These are phyloP conservation scores for Carex parvula DNA, from an alignment of 176 grass and related monocot genomes.

Conservation along the genomic window DNA sequence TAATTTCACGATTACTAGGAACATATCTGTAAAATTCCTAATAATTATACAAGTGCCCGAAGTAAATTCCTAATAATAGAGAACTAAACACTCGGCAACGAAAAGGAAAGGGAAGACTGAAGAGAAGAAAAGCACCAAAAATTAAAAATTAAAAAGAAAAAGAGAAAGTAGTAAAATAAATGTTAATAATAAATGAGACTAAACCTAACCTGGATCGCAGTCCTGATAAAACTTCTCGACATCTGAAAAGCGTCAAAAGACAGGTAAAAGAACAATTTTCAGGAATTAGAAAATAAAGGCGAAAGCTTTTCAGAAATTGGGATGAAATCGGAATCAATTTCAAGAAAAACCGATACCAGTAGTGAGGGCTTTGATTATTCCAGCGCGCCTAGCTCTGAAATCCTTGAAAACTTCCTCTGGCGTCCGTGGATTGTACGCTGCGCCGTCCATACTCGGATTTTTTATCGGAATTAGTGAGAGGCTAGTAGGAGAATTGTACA, in stretches of 20 bases:
- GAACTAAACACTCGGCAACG: background rate
- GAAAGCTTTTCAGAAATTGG: background rate
- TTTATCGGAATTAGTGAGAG: background rate
- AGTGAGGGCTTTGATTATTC: slow-evolving; percentile 92
- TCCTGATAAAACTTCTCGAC: slow-evolving; percentile 89
- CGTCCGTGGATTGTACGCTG: slow-evolving; percentile 46
- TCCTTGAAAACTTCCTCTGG: slow-evolving; percentile 96
- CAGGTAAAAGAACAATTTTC: slow-evolving; percentile 18
- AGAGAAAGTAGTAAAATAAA: background rate
- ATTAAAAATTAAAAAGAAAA: background rate
- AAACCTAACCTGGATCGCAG: slow-evolving; percentile 78
- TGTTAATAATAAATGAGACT: background rate
- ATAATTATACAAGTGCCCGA: background rate
- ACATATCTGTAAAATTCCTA: slow-evolving; percentile 10
- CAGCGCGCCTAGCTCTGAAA: slow-evolving; percentile 71
- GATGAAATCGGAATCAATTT: background rate
- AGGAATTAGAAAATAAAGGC: background rate
- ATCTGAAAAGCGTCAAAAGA: slow-evolving; percentile 46
- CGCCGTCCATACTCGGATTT: slow-evolving; percentile 8
- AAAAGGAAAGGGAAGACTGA: background rate
- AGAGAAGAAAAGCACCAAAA: background rate
- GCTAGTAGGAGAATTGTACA: background rate
- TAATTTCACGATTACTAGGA: slow-evolving; percentile 11
- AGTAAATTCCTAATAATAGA: slow-evolving; percentile 2
- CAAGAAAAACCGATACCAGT: slow-evolving; percentile 35